A percentile compares a stretch with the other conserved stretches of the same genome.
Evolutionary conservation across 768 basidiomycete genomes (phyloP).

Genomic region (Amanita phalloides): DNA sequence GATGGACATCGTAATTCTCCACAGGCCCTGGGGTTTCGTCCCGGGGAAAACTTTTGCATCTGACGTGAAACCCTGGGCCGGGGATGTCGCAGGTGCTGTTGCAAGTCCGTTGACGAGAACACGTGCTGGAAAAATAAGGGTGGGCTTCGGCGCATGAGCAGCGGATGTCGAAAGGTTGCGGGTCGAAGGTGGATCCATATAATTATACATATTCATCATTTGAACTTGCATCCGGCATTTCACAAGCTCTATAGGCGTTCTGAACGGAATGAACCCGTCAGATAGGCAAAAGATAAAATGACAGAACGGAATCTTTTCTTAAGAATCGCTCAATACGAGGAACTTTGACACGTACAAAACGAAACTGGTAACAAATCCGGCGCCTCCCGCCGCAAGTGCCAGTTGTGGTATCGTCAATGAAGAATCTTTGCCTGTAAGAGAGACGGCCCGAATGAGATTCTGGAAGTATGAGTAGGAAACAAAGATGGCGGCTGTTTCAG

Average conservation of each 20-base stretch:
- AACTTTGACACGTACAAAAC: conserved; percentile 49
- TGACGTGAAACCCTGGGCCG: conserved; percentile 11
- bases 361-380: conserved; percentile 80
- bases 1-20: conserved; percentile 53
- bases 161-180: conserved; percentile 11
- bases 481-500: conserved; percentile 85
- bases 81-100: not conserved
- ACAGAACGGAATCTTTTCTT: not conserved
- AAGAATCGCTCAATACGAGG: not conserved
- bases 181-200: conserved; percentile 9
- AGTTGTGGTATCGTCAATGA: conserved; percentile 59
- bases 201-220: conserved; percentile 41
- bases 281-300: conserved; percentile 2
- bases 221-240: conserved; percentile 99
- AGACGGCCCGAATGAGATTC: conserved; percentile 36
- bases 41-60: conserved; percentile 10
- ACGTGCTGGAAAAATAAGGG: conserved; percentile 5
- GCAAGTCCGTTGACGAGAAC: not conserved
- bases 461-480: conserved; percentile 75
- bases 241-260: conserved; percentile 89
- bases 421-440: conserved; percentile 13
- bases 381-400: conserved; percentile 74
- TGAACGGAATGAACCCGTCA: conserved; percentile 16
- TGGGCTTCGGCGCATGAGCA: conserved; percentile 5
- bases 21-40: conserved; percentile 54